Conservation (phyloP, 306 rosid genomes). For the Begonia masoniana region DNA sequence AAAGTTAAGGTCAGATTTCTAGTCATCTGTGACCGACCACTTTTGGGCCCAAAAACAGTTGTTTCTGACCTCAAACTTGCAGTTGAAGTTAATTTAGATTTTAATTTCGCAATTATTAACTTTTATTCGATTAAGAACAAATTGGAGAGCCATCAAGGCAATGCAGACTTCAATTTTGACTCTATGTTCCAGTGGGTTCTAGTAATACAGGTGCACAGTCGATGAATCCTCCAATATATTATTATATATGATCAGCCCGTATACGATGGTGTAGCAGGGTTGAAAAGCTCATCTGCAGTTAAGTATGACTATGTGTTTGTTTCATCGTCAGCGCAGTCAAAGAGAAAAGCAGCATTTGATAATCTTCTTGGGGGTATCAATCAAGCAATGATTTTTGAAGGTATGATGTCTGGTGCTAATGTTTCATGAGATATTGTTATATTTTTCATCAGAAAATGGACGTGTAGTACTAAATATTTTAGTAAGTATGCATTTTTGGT, state of each 20-base stretch:
- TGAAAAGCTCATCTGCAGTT: conserved; percentile 49
- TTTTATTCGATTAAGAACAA: conserved; percentile 16
- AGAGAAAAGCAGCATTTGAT: conserved; percentile 46
- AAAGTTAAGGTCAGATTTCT: no score
- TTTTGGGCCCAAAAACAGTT: no score
- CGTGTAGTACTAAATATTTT: no score
- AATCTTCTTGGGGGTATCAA: conserved; percentile 81
- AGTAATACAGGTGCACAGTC: conserved; percentile 29
- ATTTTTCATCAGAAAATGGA: no score
- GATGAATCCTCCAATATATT: conserved; percentile 35
- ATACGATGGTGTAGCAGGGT: conserved; percentile 78
- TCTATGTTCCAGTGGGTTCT: conserved; percentile 32
- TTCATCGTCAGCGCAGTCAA: conserved; percentile 24
- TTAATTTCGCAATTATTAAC: no score
- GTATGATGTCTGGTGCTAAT: no score
- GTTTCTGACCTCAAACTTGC: no score
- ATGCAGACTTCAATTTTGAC: conserved; percentile 46
- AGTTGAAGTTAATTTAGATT: no score
- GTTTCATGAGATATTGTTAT: no score
- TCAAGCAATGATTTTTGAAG: no score
- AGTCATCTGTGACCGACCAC: no score
- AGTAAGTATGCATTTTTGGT: no score
- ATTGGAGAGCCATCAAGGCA: conserved; percentile 29
- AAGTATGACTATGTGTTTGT: conserved; percentile 53
- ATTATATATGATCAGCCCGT: conserved; percentile 72